phyloP scores from a whole-genome alignment of 768 basidiomycete genomes.

The Lyophyllum semitale region DNA sequence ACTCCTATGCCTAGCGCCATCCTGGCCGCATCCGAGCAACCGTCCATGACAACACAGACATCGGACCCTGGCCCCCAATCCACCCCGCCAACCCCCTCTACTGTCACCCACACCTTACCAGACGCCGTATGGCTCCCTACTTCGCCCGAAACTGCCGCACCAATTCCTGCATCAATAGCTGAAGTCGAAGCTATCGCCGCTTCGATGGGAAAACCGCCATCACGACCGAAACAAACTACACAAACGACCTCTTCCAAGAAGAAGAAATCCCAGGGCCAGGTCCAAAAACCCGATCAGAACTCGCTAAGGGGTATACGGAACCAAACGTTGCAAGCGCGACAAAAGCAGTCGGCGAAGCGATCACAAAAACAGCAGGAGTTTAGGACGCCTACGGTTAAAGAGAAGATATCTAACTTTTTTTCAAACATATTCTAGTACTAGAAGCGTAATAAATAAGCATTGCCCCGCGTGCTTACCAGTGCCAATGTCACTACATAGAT shows the following conservation, averaged over 20 bases:
- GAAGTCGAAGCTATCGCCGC: background rate
- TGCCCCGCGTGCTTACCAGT: background rate
- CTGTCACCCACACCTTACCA: background rate
- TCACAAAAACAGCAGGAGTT: background rate
- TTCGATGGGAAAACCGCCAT: background rate
- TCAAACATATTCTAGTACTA: constrained; percentile 8
- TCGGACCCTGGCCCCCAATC: background rate
- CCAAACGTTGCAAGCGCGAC: background rate
- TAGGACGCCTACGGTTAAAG: background rate
- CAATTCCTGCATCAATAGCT: background rate
- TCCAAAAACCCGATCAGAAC: background rate
- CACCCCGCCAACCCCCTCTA: background rate
- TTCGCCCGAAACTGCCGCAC: background rate
- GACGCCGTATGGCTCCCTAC: background rate
- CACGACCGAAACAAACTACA: background rate
- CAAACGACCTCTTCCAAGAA: background rate
- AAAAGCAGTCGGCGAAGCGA: background rate
- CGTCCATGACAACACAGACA: background rate
- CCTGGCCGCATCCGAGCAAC: background rate
- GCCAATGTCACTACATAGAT: background rate
- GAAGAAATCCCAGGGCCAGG: background rate
- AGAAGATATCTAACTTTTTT: constrained; percentile 16
- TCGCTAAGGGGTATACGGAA: constrained; percentile 3
- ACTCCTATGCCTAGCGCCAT: constrained; percentile 11
- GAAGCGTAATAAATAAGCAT: background rate